Evolutionary conservation across 2,329 filamentous ascomycete genomes (phyloP).

Genomic region (Keithomyces neogunnii): DNA sequence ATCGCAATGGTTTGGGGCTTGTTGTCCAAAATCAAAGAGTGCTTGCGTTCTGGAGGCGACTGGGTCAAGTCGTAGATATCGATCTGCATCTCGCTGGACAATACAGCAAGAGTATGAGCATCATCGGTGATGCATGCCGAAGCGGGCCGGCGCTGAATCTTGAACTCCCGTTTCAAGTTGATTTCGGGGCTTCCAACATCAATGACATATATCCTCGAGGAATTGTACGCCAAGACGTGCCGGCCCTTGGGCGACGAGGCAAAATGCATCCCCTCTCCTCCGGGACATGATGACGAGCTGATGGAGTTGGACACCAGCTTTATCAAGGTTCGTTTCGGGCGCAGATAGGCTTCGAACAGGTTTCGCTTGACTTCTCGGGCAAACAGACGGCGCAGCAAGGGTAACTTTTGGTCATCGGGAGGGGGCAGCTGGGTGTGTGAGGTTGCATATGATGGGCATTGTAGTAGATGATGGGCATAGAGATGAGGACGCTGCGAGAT

Average conservation of each 20-base stretch:
- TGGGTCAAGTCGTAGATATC: conserved; percentile 70
- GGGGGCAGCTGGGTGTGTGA: conserved; percentile 34
- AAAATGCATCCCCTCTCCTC: conserved; percentile 81
- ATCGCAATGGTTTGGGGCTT: conserved; percentile 70
- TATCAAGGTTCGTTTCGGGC: conserved; percentile 61
- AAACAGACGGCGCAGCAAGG: conserved; percentile 56
- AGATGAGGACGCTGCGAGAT: conserved; percentile 56
- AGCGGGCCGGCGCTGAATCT: conserved; percentile 66
- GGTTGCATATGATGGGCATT: conserved; percentile 49
- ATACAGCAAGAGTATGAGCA: conserved; percentile 65
- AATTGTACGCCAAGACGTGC: conserved; percentile 73
- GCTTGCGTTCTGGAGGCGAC: conserved; percentile 59
- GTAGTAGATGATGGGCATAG: conserved; percentile 53
- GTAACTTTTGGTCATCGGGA: conserved; percentile 42
- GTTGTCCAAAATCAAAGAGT: conserved; percentile 70
- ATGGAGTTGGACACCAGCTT: conserved; percentile 78
- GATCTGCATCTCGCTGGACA: conserved; percentile 75
- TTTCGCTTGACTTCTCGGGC: conserved; percentile 65
- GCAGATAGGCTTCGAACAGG: conserved; percentile 67
- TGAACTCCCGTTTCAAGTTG: conserved; percentile 66
- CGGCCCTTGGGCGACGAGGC: conserved; percentile 68
- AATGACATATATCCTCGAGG: conserved; percentile 73
- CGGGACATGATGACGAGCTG: conserved; percentile 74
- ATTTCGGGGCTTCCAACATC: conserved; percentile 54
- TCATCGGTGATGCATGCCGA: conserved; percentile 74